Percentiles rank a stretch among this genome's conserved stretches.
These are phyloP conservation scores for Nicotiana noctiflora DNA, from an alignment of 257 asterid genomes.

Conservation along the genomic window DNA sequence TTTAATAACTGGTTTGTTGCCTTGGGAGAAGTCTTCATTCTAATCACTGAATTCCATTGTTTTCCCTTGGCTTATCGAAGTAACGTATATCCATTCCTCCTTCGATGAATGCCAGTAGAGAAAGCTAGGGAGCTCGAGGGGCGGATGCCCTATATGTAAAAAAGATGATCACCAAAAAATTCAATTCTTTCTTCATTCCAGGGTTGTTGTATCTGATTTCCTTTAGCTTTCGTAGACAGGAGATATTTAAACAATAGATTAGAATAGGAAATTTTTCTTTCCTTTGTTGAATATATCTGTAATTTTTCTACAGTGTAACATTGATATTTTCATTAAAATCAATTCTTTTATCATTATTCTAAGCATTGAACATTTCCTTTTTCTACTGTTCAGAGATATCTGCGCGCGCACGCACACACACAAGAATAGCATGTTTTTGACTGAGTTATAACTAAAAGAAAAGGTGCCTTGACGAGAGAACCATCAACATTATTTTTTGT, in stretches of 20 bases:
- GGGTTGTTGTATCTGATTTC: not conserved
- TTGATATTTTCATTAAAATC: conserved; percentile 3
- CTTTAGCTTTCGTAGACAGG: not conserved
- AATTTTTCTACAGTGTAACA: not conserved
- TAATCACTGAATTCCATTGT: conserved; percentile 11
- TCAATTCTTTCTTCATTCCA: not conserved
- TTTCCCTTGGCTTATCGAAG: not conserved
- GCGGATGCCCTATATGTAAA: not conserved
- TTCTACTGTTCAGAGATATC: not conserved
- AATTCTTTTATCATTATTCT: not conserved
- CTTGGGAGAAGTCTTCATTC: conserved; percentile 58
- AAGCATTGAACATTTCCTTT: not conserved
- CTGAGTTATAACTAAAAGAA: too few species aligned
- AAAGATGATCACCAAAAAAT: not conserved
- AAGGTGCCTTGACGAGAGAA: too few species aligned
- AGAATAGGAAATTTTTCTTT: not conserved
- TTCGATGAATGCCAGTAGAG: not conserved
- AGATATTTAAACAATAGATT: not conserved
- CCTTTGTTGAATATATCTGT: not conserved
- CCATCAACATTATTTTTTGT: not conserved
- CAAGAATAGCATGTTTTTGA: too few species aligned
- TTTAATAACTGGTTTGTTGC: conserved; percentile 58
- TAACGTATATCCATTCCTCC: not conserved
- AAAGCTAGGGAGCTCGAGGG: not conserved
- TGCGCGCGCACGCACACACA: too few species aligned